Evolutionary conservation across 1,284 basidiomycete species (phyloP), one percentile per base, ranked within the genome.

Genomic region (Ustilago shanxiensis): DNA sequence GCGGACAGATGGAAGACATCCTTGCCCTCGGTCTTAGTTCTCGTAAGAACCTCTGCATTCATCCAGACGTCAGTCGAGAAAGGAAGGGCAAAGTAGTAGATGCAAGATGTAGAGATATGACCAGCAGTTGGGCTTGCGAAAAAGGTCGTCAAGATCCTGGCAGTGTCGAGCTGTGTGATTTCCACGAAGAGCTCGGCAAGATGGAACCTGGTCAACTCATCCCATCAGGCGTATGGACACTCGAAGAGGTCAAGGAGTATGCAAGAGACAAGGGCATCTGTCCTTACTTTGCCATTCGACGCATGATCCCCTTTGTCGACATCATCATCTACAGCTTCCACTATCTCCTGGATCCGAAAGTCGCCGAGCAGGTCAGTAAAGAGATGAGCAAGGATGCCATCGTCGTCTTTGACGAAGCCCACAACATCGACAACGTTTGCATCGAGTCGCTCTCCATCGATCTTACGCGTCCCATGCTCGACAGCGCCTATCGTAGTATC

Each of bases 381-480:
- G 96, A 99, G 86, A 90, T 99, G 88, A 94, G 93, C 33, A 98
- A 98, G 81, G 97, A 99, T 85, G 92, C 95, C 49, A 99, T 99
- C 66, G 95, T 99, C 51, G 95, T 99, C 0, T 99, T 99, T 83
- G 97, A 99, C 85, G 97, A 99, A 87, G 97, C 97, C 9, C 97
- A 99, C 88, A 99, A 99, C 86, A 99, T 99, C 66, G 96, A 99
- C 86, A 99, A 99, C 86, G 97, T 99, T 60, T 99, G 97, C 87
- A 97, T 99, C 86, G 97, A 99, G 85, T 98, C 96, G 0, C 88
- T 99, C 50, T 97, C 95, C 72, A 98, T 99, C 80, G 97, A 99
- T 85, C 88, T 99, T 54, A 99, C 96, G n/a, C 89, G 97, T 41
- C 97, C 97, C 0, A 99, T 99, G 94, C 89, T 99, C 29, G 97